Conservation (phyloP, 148 eudicot species). For the Vaccinium corymbosum region DNA sequence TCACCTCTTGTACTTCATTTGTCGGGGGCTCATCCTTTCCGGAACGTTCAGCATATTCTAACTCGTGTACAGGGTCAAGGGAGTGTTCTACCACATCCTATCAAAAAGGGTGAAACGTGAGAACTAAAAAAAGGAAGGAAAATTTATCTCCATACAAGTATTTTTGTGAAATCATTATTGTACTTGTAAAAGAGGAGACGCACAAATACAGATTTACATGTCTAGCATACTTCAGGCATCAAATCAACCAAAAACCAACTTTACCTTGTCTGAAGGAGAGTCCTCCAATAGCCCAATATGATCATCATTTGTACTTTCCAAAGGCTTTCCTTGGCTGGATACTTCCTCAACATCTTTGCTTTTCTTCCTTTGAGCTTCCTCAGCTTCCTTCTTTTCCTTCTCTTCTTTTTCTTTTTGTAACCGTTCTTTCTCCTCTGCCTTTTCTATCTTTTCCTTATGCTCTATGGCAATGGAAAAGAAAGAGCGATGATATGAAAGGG, state of each 20-base stretch:
- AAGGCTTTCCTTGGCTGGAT: conserved; percentile 31
- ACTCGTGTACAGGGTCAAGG: conserved; percentile 26
- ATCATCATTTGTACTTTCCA: conserved; percentile 35
- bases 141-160: not conserved
- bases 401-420: conserved; percentile 75
- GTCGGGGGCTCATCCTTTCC: conserved; percentile 31
- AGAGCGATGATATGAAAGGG: not conserved
- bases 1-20: conserved; percentile 43
- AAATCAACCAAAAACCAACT: conserved; percentile 15
- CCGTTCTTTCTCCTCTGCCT: conserved; percentile 85
- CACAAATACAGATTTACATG: not conserved
- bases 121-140: conserved; percentile 6
- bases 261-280: conserved; percentile 43
- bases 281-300: conserved; percentile 34
- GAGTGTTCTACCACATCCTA: conserved; percentile 47
- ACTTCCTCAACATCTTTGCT: conserved; percentile 32
- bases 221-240: not conserved
- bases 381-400: conserved; percentile 57
- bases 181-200: not conserved
- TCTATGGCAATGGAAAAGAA: conserved; percentile 36
- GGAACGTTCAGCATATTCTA: conserved; percentile 35
- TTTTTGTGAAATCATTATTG: no score
- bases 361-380: conserved; percentile 35
- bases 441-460: conserved; percentile 80
- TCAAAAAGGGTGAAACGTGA: conserved; percentile 15